These are phyloP conservation scores for Suillus weaverae DNA, from an alignment of 768 basidiomycete genomes.

Conservation along the genomic window DNA sequence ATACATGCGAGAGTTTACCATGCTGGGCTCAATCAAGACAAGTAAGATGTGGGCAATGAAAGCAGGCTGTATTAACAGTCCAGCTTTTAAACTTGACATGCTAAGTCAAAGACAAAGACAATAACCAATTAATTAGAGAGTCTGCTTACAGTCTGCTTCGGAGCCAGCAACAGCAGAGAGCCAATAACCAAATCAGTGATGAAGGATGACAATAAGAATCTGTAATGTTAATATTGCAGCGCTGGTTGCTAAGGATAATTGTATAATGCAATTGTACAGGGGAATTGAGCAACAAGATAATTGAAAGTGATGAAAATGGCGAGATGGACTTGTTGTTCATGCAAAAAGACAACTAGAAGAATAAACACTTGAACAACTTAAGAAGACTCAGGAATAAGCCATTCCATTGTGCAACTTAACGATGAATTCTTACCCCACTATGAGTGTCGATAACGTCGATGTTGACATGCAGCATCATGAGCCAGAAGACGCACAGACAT, in stretches of 20 bases:
- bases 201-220: not conserved
- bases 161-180: not conserved
- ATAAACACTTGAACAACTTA: not conserved
- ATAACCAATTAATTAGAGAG: not conserved
- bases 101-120: not conserved
- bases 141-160: no score
- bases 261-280: not conserved
- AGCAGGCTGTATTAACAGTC: no score
- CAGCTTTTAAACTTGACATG: no score
- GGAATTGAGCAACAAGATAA: not conserved
- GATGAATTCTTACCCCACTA: no score
- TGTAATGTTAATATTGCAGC: no score
- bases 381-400: no score
- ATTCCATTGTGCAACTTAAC: no score
- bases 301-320: not conserved
- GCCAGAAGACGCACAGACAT: slow-evolving; percentile 3
- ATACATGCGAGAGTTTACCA: slow-evolving; percentile 5
- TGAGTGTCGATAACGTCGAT: no score
- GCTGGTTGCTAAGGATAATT: not conserved
- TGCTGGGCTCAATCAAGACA: not conserved
- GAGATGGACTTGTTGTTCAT: not conserved
- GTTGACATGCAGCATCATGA: no score
- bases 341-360: not conserved
- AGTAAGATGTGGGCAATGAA: not conserved
- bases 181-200: not conserved